A percentile compares a stretch with the other conserved stretches of the same genome.
These are phyloP conservation scores for Kurtzmaniella quercitrusa DNA, from an alignment of 1,139 yeast genomes.

Conservation along the genomic window DNA sequence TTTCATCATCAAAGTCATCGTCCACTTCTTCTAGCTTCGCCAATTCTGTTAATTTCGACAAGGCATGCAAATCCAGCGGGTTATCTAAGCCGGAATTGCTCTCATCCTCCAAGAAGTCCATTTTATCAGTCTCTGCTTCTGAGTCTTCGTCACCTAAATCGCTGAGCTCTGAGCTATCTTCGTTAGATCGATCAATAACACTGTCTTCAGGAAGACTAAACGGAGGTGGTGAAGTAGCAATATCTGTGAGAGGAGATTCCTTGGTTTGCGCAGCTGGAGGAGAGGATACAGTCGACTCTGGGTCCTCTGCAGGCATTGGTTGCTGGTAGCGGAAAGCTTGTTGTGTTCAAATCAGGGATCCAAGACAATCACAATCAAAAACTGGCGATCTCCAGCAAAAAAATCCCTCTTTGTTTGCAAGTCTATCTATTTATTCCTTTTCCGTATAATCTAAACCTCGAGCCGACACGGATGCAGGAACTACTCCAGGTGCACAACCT, in stretches of 20 bases:
- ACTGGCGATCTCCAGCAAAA: background rate
- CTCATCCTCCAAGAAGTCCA: slow-evolving; percentile 53
- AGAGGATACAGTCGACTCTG: slow-evolving; percentile 5
- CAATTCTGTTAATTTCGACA: slow-evolving; percentile 38
- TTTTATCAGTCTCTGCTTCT: slow-evolving; percentile 77
- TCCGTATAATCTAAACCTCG: background rate
- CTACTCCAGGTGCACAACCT: too few species aligned
- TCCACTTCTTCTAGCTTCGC: slow-evolving; percentile 40
- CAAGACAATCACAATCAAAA: background rate
- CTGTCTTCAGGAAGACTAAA: slow-evolving; percentile 19
- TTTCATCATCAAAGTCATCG: slow-evolving; percentile 22
- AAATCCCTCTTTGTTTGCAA: background rate
- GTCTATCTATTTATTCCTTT: background rate
- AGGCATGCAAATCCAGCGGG: slow-evolving; percentile 35
- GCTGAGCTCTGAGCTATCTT: slow-evolving; percentile 47
- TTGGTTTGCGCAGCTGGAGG: slow-evolving; percentile 9
- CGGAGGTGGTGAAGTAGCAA: slow-evolving; percentile 39
- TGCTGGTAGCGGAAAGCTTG: background rate
- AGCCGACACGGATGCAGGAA: background rate
- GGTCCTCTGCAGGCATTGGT: slow-evolving; percentile 11
- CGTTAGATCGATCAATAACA: slow-evolving; percentile 12
- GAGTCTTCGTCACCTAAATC: slow-evolving; percentile 65
- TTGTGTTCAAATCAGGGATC: background rate
- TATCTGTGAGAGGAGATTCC: slow-evolving; percentile 38
- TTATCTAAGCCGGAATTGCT: slow-evolving; percentile 14